Conservation (phyloP, 768 basidiomycete species). For the Galerina sulciceps region DNA sequence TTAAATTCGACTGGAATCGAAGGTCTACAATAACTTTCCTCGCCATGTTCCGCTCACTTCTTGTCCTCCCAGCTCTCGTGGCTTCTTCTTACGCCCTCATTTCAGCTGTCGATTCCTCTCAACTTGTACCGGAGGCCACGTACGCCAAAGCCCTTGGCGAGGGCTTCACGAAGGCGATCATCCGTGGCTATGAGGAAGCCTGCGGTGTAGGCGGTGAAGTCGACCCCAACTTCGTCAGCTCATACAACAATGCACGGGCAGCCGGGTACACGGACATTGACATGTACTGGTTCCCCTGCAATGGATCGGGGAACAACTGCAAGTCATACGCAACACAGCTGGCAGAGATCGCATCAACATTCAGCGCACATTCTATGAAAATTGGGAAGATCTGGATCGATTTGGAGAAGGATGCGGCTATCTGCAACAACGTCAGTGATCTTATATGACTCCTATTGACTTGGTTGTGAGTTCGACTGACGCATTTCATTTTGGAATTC, state of each 20-base stretch:
- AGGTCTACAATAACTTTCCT: neutral
- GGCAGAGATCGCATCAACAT: conserved; percentile 12
- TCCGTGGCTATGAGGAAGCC: conserved; percentile 21
- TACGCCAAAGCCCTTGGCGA: conserved; percentile 18
- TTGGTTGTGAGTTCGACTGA: neutral
- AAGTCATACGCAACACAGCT: conserved; percentile 20
- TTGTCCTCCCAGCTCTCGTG: conserved; percentile 12
- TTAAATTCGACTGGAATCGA: too few relatives aligned
- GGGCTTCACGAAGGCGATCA: conserved; percentile 24
- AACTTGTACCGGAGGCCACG: conserved; percentile 16
- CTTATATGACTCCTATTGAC: neutral
- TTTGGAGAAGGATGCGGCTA: conserved; percentile 20
- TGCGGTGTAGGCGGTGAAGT: conserved; percentile 21
- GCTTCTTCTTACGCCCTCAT: conserved; percentile 18
- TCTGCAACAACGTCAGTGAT: conserved; percentile 19
- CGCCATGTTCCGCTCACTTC: conserved; percentile 14
- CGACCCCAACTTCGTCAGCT: conserved; percentile 23
- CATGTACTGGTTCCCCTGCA: conserved; percentile 25
- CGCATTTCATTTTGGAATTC: neutral
- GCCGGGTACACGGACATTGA: conserved; percentile 22
- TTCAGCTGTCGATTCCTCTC: conserved; percentile 20
- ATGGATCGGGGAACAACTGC: conserved; percentile 20
- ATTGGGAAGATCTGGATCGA: conserved; percentile 24
- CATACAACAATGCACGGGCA: conserved; percentile 22
- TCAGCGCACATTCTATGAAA: conserved; percentile 20